Base-by-base conservation (phyloP, 2,329 filamentous ascomycete species). In the Sporothrix curviconia region DNA sequence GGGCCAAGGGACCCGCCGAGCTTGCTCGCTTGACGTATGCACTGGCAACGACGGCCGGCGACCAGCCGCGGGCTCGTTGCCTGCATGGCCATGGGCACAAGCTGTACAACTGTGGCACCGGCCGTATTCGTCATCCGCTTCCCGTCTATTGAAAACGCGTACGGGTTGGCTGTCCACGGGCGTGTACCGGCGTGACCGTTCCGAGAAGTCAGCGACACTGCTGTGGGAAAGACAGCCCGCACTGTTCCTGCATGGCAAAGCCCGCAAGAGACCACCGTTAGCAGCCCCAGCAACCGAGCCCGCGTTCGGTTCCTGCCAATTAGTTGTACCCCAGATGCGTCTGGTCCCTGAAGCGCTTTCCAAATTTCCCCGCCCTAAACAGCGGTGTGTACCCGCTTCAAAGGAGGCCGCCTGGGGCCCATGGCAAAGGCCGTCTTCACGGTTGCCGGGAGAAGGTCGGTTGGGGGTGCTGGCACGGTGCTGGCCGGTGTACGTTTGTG, bases 241-340 rank as follows among this genome's bases (percentile, higher is more conserved):
- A 64, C 70, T 75, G 3, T n/a, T 74, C 75, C 61, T 81, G 76
- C 17, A 77, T 71, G 1, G 74, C 67, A 6, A 82, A 72, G 7
- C 77, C 78, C n/a, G n/a, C 66, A 82, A 71, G 25, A 78, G 70
- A 4, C 50, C 28, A 5, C 59, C 60, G 28, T 12, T 25, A 12
- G 5, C 17, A 22, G 57, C 15, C 3, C 55, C 36, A 11, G 37
- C n/a, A 1, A 79, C 72, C 2, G 71, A 72, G 61, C 82, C 77
- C 40, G 74, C 70, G 71, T 76, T 76, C 1, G 79, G 77, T 64
- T 82, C 78, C 65, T 82, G 78, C 71, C 71, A 76, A 62, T 71
- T 71, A n/a, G 39, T 67, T 68, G 59, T 78, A 78, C 2, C 76
- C 76, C 28, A 77, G 70, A 56, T 80, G 76, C 4, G 72, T 73